These are phyloP conservation scores for Cicer bijugum DNA, from an alignment of 306 rosid species.

Conservation along the genomic window DNA sequence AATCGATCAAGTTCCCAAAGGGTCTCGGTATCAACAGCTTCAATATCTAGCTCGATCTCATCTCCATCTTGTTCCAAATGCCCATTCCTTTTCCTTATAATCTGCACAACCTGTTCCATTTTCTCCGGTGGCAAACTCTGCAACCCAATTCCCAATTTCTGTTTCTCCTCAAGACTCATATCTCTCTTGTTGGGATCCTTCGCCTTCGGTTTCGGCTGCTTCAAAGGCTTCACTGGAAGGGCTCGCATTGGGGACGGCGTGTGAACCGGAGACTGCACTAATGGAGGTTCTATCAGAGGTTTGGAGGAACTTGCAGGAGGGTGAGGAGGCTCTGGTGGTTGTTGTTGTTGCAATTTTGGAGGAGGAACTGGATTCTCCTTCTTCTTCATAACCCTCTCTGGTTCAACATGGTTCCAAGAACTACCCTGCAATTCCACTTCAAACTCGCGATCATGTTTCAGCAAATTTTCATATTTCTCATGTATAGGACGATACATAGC, in stretches of 20 bases:
- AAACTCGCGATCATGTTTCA: conserved; percentile 42
- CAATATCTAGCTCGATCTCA: conserved; percentile 97
- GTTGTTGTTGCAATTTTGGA: conserved; percentile 10
- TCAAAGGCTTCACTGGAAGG: conserved; percentile 68
- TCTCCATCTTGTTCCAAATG: conserved; percentile 95
- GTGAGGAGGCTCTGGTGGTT: conserved; percentile 7
- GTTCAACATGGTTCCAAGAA: conserved; percentile 79
- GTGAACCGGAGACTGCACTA: conserved; percentile 66
- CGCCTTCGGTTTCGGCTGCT: conserved; percentile 93
- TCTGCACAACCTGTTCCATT: conserved; percentile 96
- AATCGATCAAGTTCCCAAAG: conserved; percentile 98
- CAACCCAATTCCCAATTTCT: conserved; percentile 81
- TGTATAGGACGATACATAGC: conserved; percentile 63
- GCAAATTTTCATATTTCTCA: conserved; percentile 44
- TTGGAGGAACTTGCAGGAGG: conserved; percentile 60
- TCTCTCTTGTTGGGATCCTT: conserved; percentile 93
- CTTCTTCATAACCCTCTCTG: conserved; percentile 52
- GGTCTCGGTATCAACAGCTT: conserved; percentile 88
- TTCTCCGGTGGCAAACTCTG: conserved; percentile 91
- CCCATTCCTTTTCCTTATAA: conserved; percentile 86
- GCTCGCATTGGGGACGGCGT: conserved; percentile 67
- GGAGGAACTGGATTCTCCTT: conserved; percentile 41
- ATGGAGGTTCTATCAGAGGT: conserved; percentile 45
- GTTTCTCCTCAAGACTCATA: conserved; percentile 92
- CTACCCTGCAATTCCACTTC: conserved; percentile 85